Evolutionary conservation across 768 basidiomycete species (phyloP).

Genomic region (Coprinopsis marcescibilis): DNA sequence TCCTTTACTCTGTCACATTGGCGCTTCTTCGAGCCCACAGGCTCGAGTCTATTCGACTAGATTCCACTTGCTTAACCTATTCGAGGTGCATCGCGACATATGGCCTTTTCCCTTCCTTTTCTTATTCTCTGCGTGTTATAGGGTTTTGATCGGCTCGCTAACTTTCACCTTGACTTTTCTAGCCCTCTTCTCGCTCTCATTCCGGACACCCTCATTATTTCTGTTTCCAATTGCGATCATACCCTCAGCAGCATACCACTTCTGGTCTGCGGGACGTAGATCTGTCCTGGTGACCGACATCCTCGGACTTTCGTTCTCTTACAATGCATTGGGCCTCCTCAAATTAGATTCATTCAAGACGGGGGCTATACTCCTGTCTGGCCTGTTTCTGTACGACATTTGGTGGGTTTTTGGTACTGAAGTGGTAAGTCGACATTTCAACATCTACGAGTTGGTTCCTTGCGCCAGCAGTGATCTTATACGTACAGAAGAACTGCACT

Average conservation of each 20-base stretch:
- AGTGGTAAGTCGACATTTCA: conserved; percentile 50
- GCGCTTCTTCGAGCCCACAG: conserved; percentile 1
- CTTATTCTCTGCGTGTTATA: not conserved
- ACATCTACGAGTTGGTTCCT: not conserved
- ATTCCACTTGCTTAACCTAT: not conserved
- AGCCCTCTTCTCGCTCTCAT: conserved; percentile 38
- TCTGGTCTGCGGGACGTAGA: conserved; percentile 34
- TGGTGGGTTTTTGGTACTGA: conserved; percentile 92
- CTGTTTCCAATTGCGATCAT: conserved; percentile 54
- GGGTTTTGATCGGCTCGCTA: conserved; percentile 1
- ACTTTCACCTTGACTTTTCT: conserved; percentile 6
- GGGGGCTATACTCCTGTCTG: conserved; percentile 73
- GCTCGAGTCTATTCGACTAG: conserved; percentile 1
- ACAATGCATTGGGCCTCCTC: conserved; percentile 73
- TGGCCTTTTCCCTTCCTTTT: conserved; percentile 1
- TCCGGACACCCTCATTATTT: conserved; percentile 51
- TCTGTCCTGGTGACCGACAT: conserved; percentile 76
- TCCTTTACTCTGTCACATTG: not conserved
- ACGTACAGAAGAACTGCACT: too few species aligned
- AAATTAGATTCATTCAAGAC: conserved; percentile 88
- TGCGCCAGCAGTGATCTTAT: too few species aligned
- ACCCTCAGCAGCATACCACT: conserved; percentile 61
- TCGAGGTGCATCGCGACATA: not conserved
- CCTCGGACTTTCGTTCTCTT: conserved; percentile 69
- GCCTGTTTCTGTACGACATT: conserved; percentile 89